Conservation (phyloP, 148 eudicot genomes). For the Arbutus unedo region DNA sequence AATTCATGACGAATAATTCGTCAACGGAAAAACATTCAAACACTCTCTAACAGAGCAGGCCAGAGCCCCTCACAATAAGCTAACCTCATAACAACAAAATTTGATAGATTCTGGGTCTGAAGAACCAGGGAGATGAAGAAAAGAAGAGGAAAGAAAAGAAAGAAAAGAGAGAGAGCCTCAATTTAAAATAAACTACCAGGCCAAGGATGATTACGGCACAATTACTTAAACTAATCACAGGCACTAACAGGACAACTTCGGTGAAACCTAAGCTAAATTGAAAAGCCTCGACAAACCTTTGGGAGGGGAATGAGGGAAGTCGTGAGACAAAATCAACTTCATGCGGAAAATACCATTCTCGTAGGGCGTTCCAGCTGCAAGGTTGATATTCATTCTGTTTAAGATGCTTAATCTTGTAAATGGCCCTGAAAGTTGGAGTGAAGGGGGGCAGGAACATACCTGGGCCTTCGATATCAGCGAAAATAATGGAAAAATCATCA, state of each 20-base stretch:
- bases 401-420: not conserved
- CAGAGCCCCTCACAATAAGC: not conserved
- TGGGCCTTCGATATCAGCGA: conserved; percentile 96
- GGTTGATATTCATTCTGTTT: conserved; percentile 18
- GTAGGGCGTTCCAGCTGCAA: conserved; percentile 97
- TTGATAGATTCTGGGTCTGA: not conserved
- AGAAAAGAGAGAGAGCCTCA: not conserved
- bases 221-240: not conserved
- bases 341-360: conserved; percentile 93
- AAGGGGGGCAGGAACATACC: conserved; percentile 34
- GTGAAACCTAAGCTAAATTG: not conserved
- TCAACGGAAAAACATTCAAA: not conserved
- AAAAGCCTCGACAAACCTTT: conserved; percentile 51
- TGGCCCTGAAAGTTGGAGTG: not conserved
- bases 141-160: not conserved
- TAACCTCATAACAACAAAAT: not conserved
- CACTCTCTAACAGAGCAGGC: not conserved
- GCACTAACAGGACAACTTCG: not conserved
- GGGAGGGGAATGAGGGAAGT: conserved; percentile 93
- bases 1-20: not conserved
- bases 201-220: not conserved
- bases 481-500: conserved; percentile 88
- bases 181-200: not conserved
- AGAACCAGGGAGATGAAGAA: not conserved
- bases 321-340: conserved; percentile 85